phyloP scores from a whole-genome alignment of 768 basidiomycete genomes.

The Trametes cingulata region DNA sequence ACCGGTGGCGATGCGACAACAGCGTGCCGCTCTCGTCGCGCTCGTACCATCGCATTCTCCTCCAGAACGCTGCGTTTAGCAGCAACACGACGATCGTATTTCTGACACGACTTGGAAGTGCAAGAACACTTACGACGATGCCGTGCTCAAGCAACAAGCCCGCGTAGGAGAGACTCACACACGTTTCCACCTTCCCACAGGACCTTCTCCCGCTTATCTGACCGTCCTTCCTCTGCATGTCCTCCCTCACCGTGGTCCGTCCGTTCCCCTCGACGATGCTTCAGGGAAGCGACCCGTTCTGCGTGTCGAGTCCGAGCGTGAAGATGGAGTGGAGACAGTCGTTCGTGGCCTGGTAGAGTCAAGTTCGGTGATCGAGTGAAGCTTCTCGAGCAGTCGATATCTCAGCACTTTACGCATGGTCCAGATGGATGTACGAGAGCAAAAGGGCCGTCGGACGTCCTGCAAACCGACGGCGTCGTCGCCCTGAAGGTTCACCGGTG shows the following conservation, averaged over 20 bases:
- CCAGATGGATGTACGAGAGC: constrained; percentile 16
- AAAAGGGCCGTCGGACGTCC: constrained; percentile 2
- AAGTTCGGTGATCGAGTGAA: background rate
- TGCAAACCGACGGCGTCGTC: constrained; percentile 14
- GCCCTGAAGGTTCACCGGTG: constrained; percentile 15
- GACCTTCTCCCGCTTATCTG: constrained; percentile 6
- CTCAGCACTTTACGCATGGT: background rate
- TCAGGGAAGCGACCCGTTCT: background rate
- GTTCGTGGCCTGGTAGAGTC: no score
- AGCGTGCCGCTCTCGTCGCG: constrained; percentile 7
- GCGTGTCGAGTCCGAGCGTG: background rate
- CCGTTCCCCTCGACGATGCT: background rate
- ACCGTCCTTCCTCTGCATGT: background rate
- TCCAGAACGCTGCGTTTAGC: background rate
- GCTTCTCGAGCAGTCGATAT: no score
- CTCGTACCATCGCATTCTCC: background rate
- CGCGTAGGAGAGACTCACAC: background rate
- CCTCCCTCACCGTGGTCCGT: background rate
- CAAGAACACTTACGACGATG: background rate
- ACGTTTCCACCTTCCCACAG: background rate
- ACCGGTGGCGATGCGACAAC: constrained; percentile 11
- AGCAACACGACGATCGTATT: background rate
- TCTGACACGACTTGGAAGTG: background rate
- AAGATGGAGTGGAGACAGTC: background rate
- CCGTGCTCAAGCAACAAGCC: no score